Percentiles rank a stretch among this genome's conserved stretches.
phyloP scores from a whole-genome alignment of 345 rosid species.

The Heritiera fomes region DNA sequence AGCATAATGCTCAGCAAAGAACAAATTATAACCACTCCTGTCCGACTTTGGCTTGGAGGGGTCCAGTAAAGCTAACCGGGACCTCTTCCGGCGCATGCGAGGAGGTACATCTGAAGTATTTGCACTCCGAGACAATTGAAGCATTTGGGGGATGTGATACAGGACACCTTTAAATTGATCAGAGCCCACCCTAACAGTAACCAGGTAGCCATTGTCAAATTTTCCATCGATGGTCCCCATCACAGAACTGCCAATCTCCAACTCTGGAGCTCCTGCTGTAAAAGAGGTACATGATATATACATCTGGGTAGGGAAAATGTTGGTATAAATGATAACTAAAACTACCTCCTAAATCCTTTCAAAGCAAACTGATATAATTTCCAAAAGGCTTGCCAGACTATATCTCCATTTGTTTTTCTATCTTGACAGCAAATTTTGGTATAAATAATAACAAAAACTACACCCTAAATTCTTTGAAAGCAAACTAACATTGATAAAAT shows the following conservation, averaged over 20 bases:
- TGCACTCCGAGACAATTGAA: constrained; percentile 35
- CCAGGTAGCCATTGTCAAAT: constrained; percentile 72
- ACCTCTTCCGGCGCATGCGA: constrained; percentile 52
- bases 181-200: constrained; percentile 56
- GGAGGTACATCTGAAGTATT: constrained; percentile 35
- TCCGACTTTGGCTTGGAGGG: constrained; percentile 68
- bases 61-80: constrained; percentile 47
- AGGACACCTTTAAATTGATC: constrained; percentile 64
- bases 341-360: background rate
- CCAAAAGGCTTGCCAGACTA: background rate
- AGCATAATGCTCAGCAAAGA: constrained; percentile 64
- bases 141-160: constrained; percentile 46
- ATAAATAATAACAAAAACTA: background rate
- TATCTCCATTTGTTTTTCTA: background rate
- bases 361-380: background rate
- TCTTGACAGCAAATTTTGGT: background rate
- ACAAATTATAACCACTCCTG: constrained; percentile 78
- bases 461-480: background rate
- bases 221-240: constrained; percentile 78
- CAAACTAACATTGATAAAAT: background rate
- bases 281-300: background rate
- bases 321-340: background rate
- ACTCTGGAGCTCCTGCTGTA: constrained; percentile 39
- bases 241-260: constrained; percentile 56
- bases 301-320: background rate